Evolutionary conservation across 2,329 filamentous ascomycete species (phyloP).

Genomic region (Drechslerella stenobrocha): DNA sequence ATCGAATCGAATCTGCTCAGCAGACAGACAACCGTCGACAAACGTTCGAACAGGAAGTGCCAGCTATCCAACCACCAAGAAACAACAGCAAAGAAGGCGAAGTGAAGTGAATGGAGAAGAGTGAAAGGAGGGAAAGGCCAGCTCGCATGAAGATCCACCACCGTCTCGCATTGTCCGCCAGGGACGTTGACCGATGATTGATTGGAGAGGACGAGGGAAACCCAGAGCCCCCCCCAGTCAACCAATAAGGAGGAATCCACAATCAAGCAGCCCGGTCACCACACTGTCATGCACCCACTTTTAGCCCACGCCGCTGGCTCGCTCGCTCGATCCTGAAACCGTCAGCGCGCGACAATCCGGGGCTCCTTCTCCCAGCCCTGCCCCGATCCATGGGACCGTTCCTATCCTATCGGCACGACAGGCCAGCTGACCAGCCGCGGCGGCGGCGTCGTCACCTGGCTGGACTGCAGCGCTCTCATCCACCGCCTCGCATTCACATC

Average conservation of each 20-base stretch:
- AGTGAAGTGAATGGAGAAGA: not conserved
- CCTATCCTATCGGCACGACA: not conserved
- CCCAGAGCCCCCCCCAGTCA: not conserved
- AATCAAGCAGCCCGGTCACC: not conserved
- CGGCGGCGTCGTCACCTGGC: no score
- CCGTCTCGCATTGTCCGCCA: not conserved
- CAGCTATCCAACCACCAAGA: not conserved
- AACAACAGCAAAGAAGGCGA: conserved; percentile 6
- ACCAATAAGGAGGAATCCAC: conserved; percentile 1
- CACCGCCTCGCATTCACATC: conserved; percentile 18
- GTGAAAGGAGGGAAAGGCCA: conserved; percentile 11
- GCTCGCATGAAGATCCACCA: not conserved
- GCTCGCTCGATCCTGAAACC: conserved; percentile 32
- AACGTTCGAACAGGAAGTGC: not conserved
- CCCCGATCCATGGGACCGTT: conserved; percentile 7
- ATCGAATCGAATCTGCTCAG: conserved; percentile 35
- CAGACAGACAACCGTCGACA: conserved; percentile 22
- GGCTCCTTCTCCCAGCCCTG: conserved; percentile 1
- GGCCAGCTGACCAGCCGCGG: conserved; percentile 6
- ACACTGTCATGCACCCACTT: not conserved
- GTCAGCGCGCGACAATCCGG: conserved; percentile 47
- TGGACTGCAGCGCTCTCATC: not conserved
- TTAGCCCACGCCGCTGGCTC: conserved; percentile 28
- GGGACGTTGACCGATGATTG: not conserved
- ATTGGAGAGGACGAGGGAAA: not conserved